Conservation (phyloP, 495 filamentous ascomycete species). For the Xylaria intraflava region DNA sequence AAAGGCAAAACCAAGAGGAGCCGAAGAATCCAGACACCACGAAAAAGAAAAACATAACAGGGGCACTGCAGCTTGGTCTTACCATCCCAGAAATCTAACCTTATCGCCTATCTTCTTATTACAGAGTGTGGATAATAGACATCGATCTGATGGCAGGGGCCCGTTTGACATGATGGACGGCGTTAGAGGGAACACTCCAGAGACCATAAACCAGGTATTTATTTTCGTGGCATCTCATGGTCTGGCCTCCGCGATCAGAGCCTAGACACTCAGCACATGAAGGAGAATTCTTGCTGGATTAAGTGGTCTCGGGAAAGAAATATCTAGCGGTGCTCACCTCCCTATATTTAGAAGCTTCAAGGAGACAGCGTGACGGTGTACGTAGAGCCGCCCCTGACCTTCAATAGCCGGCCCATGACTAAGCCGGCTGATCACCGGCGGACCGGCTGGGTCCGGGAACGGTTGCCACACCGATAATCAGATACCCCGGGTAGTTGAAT, state of each 20-base stretch:
- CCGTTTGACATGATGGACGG: conserved; percentile 43
- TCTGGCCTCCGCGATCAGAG: not conserved
- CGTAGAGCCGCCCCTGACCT: not conserved
- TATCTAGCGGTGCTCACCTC: too few relatives aligned
- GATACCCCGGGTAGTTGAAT: too few relatives aligned
- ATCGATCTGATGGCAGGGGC: conserved; percentile 58
- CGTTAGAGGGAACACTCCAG: not conserved
- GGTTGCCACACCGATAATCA: too few relatives aligned
- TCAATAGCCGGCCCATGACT: conserved; percentile 1
- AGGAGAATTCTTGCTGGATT: not conserved
- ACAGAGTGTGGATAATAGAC: conserved; percentile 59
- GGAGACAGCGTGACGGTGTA: not conserved
- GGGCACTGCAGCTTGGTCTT: conserved; percentile 33
- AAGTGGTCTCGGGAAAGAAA: too few relatives aligned
- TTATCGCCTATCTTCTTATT: conserved; percentile 56
- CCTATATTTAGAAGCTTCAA: too few relatives aligned
- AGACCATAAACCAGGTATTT: not conserved
- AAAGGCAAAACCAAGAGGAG: not conserved
- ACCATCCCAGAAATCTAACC: conserved; percentile 91
- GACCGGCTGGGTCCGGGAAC: too few relatives aligned
- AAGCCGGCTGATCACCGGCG: conserved; percentile 4
- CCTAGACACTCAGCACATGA: not conserved
- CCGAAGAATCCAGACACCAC: not conserved
- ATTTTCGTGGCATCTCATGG: not conserved
- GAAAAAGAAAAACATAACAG: not conserved